Evolutionary conservation across 2,329 filamentous ascomycete species (phyloP).

Genomic region (Paramyrothecium sp.): DNA sequence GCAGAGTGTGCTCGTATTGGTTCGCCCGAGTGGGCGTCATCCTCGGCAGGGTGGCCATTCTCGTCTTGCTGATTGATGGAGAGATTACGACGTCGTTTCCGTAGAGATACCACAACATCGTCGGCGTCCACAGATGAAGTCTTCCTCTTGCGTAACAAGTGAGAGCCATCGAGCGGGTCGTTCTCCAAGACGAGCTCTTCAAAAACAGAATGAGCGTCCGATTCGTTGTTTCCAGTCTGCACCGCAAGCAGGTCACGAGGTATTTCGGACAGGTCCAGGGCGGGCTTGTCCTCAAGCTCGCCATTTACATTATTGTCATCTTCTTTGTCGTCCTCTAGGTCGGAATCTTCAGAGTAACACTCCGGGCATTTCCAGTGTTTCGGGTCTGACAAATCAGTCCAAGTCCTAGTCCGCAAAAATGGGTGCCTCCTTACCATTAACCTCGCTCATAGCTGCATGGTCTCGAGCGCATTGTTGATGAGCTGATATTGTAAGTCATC

Average conservation of each 20-base stretch:
- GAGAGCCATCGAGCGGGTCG: constrained; percentile 55
- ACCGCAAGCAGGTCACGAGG: constrained; percentile 68
- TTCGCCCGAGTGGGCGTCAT: constrained; percentile 25
- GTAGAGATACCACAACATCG: constrained; percentile 48
- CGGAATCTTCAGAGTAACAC: constrained; percentile 35
- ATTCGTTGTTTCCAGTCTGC: constrained; percentile 38
- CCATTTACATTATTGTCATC: constrained; percentile 9
- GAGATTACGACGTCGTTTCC: constrained; percentile 52
- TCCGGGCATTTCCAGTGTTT: constrained; percentile 52
- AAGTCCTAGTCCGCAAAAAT: background rate
- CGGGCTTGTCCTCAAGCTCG: constrained; percentile 6
- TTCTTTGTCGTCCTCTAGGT: constrained; percentile 23
- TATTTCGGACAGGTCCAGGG: constrained; percentile 45
- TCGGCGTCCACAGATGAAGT: constrained; percentile 68
- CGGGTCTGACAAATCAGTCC: constrained; percentile 26
- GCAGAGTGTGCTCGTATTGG: constrained; percentile 34
- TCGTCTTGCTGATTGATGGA: constrained; percentile 35
- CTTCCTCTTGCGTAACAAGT: constrained; percentile 80
- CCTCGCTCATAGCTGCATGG: constrained; percentile 40
- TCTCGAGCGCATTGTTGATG: constrained; percentile 87
- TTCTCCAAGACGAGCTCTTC: constrained; percentile 65
- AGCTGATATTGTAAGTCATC: constrained; percentile 58
- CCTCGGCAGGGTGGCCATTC: constrained; percentile 13
- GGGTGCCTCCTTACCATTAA: constrained; percentile 24
- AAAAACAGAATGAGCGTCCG: constrained; percentile 64